phyloP scores from a whole-genome alignment of 257 asterid species.

The Ligustrum vulgare region DNA sequence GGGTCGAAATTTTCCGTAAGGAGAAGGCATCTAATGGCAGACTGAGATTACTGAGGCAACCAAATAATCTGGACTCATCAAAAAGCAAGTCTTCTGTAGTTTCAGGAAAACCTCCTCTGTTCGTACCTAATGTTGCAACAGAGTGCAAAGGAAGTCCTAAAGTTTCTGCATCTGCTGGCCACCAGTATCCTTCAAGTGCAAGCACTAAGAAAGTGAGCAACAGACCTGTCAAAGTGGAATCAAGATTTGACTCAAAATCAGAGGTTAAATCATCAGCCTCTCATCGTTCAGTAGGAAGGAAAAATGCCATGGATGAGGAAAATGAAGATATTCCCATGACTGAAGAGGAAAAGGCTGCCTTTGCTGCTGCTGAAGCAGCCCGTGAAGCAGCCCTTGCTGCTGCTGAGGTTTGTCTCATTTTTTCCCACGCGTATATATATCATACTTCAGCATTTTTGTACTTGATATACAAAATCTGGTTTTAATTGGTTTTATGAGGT shows the following conservation, averaged over 20 bases:
- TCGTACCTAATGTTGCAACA: constrained; percentile 37
- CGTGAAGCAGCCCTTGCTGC: constrained; percentile 92
- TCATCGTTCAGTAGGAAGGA: constrained; percentile 51
- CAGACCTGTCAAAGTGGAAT: constrained; percentile 41
- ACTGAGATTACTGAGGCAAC: constrained; percentile 55
- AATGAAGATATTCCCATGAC: constrained; percentile 57
- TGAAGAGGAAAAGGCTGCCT: constrained; percentile 91
- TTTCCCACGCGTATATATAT: constrained; percentile 19
- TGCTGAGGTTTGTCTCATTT: constrained; percentile 70
- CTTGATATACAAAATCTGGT: constrained; percentile 6
- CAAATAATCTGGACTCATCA: constrained; percentile 42
- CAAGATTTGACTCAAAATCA: constrained; percentile 41
- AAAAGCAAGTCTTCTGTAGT: constrained; percentile 53
- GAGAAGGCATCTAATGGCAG: constrained; percentile 84
- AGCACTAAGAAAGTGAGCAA: constrained; percentile 41
- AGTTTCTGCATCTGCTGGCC: constrained; percentile 31
- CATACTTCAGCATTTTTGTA: not conserved
- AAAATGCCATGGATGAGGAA: constrained; percentile 45
- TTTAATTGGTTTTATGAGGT: constrained; percentile 17
- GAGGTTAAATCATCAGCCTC: constrained; percentile 55
- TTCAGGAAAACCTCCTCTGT: constrained; percentile 73
- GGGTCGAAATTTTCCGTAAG: constrained; percentile 95
- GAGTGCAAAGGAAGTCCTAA: constrained; percentile 44
- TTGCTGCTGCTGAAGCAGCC: constrained; percentile 95
- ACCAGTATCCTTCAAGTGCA: constrained; percentile 35